Conservation (phyloP, 305 asterid species). For the Fraxinus sp. region DNA sequence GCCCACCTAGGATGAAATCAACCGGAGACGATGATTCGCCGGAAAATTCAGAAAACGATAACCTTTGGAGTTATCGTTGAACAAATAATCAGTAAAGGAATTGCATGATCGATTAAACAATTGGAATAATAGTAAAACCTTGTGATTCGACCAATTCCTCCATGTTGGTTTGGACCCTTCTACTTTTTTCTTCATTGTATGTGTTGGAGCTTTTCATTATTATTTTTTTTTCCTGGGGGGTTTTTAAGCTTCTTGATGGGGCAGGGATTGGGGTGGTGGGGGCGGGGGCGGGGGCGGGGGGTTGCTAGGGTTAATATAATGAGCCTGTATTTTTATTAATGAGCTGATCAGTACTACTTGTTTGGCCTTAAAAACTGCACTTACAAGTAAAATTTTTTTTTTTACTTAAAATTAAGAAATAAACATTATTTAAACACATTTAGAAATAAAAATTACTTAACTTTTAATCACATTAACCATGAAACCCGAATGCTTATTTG, state of each 20-base stretch:
- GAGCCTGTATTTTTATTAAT: too few relatives aligned
- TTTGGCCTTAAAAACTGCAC: too few relatives aligned
- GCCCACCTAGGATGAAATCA: constrained; percentile 40
- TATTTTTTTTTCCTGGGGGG: background rate
- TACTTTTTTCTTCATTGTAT: background rate
- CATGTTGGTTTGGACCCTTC: background rate
- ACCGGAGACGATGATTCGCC: constrained; percentile 31
- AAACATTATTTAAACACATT: too few relatives aligned
- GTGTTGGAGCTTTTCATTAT: background rate
- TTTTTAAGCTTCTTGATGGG: background rate
- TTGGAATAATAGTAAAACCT: background rate
- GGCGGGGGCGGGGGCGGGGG: background rate
- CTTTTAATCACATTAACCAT: too few relatives aligned
- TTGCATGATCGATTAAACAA: background rate
- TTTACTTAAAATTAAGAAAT: too few relatives aligned
- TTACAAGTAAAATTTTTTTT: too few relatives aligned
- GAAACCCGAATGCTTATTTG: too few relatives aligned
- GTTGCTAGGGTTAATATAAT: background rate
- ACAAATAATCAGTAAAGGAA: background rate
- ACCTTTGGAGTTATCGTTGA: constrained; percentile 43
- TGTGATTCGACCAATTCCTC: background rate
- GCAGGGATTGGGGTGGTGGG: background rate
- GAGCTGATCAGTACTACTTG: too few relatives aligned
- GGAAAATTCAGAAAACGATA: constrained; percentile 28
- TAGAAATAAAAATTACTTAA: too few relatives aligned